Base-by-base conservation (phyloP, 305 asterid species). In the Rubia balearica region DNA sequence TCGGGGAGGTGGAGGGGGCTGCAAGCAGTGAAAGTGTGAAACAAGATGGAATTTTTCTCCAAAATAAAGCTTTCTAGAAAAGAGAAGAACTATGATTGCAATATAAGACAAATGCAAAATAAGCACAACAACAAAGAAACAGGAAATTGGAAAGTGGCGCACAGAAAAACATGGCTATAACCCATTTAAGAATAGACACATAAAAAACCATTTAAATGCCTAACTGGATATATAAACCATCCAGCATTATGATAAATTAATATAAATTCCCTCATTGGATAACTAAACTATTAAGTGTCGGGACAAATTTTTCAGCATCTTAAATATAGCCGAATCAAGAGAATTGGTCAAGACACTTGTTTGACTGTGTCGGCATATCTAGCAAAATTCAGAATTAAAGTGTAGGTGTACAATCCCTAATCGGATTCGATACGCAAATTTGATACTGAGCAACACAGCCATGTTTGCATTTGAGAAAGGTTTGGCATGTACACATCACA, bases 1-100 rank as follows among this genome's bases (percentile, higher is more conserved):
- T 6, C 96, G 91, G 51, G 97, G 93, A 62, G 96, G 87, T 73
- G 96, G 88, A 51, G 95, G 96, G 66, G 96, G 97, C 98, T 94
- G 88, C 90, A 80, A 67, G 60, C 19, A 56, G 55, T 46, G 55
- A 76, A 24, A 70, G 59, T 21, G 68, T 30, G 48, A 68, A 51
- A 38, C 10, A 68, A 24, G 24, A 24, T 24, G 24, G 24, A 6
- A 51, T 19, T 12, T 5, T 13, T 53, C 27, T 33, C 36, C 48
- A 53, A 33, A 55, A 17, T 10, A 17, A 33, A 30, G 33, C 61
- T 17, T 40, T 51, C 49, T 7, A 4, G 71, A 49, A 4, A 48
- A 33, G 7, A 68, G 40, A 68, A 68, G 40, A 68, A 19, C 46
- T 16, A 68, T 59, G 8, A 2, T 4, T 17, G 7, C 45, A 68